Conservation (phyloP, 2,329 filamentous ascomycete genomes). For the Tolypocladium tropicale region DNA sequence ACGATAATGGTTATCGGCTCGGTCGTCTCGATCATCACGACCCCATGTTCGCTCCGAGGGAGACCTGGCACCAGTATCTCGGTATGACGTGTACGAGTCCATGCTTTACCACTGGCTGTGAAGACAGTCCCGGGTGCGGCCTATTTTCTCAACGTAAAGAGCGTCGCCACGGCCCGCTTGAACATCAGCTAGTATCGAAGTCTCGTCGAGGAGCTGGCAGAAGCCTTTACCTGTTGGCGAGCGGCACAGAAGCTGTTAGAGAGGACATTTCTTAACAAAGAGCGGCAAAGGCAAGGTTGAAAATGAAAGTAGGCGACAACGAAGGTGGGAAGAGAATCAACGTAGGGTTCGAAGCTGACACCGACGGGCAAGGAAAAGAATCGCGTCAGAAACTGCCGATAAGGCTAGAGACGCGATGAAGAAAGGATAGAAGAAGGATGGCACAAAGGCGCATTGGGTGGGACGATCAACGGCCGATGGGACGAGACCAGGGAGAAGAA, state of each 20-base stretch:
- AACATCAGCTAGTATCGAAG: conserved; percentile 3
- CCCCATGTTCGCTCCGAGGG: conserved; percentile 43
- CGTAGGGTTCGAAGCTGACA: neutral
- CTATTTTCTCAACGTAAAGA: neutral
- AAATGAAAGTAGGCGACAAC: neutral
- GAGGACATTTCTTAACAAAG: conserved; percentile 31
- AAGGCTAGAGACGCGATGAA: conserved; percentile 5
- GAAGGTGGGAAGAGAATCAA: neutral
- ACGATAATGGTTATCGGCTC: conserved; percentile 39
- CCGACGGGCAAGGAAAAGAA: conserved; percentile 3
- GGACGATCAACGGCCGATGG: conserved; percentile 5
- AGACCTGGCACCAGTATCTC: conserved; percentile 41
- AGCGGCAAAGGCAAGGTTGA: conserved; percentile 11
- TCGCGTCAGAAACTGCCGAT: neutral
- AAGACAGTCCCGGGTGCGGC: neutral
- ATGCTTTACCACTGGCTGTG: conserved; percentile 20
- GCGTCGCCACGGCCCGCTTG: neutral
- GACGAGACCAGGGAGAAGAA: conserved; percentile 3
- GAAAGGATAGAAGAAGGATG: neutral
- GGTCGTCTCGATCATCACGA: conserved; percentile 40
- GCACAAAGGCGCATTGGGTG: neutral
- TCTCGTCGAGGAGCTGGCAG: conserved; percentile 8
- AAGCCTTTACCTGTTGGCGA: conserved; percentile 35
- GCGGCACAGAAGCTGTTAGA: conserved; percentile 47
- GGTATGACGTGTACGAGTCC: conserved; percentile 45